Percentiles rank a stretch among this genome's conserved stretches.
phyloP scores from a whole-genome alignment of 1,284 basidiomycete genomes.

The Leccinum pallidistipes region DNA sequence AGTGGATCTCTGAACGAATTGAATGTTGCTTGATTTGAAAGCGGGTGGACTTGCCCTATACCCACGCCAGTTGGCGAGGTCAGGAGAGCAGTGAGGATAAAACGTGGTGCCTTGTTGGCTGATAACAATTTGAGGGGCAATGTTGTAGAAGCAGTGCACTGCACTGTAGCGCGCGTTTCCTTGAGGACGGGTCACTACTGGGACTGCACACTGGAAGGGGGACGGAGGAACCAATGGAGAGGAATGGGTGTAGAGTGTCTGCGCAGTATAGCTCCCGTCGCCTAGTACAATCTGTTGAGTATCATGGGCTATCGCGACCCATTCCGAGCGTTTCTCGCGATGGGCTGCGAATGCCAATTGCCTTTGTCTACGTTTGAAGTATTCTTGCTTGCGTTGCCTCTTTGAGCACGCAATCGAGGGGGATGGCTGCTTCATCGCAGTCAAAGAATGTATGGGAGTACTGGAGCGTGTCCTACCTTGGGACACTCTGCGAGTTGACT shows the following conservation, averaged over 20 bases:
- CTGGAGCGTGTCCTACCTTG: slow-evolving; percentile 31
- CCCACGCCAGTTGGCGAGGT: slow-evolving; percentile 38
- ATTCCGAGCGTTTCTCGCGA: slow-evolving; percentile 28
- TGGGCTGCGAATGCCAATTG: slow-evolving; percentile 23
- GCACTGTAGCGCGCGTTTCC: neutral
- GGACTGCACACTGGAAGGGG: slow-evolving; percentile 18
- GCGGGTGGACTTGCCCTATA: slow-evolving; percentile 6
- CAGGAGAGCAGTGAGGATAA: slow-evolving; percentile 40
- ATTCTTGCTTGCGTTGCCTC: slow-evolving; percentile 26
- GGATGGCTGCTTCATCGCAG: slow-evolving; percentile 29
- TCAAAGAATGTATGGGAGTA: slow-evolving; percentile 18
- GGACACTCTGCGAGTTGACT: slow-evolving; percentile 20
- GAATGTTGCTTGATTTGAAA: slow-evolving; percentile 11
- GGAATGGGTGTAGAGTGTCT: slow-evolving; percentile 27
- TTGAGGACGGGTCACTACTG: slow-evolving; percentile 9
- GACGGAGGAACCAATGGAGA: slow-evolving; percentile 23
- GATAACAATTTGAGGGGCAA: slow-evolving; percentile 39
- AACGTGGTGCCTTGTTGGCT: slow-evolving; percentile 42
- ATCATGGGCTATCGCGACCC: slow-evolving; percentile 40
- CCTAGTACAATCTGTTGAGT: slow-evolving; percentile 44
- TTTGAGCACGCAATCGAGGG: slow-evolving; percentile 16
- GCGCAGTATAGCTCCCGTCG: slow-evolving; percentile 48
- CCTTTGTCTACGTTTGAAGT: slow-evolving; percentile 21
- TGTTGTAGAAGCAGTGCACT: slow-evolving; percentile 36
- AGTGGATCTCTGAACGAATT: slow-evolving; percentile 35